Conservation (phyloP, 2,329 filamentous ascomycete genomes). For the Anisogramma anomala region DNA sequence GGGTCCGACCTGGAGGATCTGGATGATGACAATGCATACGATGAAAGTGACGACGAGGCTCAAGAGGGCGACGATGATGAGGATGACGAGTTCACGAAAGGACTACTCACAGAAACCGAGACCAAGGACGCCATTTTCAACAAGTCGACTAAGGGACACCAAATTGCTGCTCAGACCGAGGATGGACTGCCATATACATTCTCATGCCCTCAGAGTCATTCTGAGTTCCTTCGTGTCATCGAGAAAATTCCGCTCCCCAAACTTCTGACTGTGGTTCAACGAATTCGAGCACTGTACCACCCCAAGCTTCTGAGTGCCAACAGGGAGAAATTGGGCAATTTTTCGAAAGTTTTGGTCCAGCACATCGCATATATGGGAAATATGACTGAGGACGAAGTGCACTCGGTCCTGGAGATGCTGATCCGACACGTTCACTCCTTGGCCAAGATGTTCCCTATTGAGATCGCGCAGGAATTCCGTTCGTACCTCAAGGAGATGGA, state of each 20-base stretch:
- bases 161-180: slow-evolving; percentile 31
- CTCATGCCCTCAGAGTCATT: slow-evolving; percentile 66
- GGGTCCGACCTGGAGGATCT: slow-evolving; percentile 55
- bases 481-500: slow-evolving; percentile 52
- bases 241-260: slow-evolving; percentile 50
- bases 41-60: slow-evolving; percentile 34
- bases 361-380: slow-evolving; percentile 42
- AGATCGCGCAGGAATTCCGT: slow-evolving; percentile 68
- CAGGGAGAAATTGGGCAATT: slow-evolving; percentile 65
- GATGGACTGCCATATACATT: slow-evolving; percentile 70
- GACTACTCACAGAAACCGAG: slow-evolving; percentile 50
- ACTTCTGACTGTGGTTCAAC: slow-evolving; percentile 69
- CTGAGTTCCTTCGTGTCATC: slow-evolving; percentile 59
- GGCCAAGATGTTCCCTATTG: slow-evolving; percentile 70
- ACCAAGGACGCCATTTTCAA: slow-evolving; percentile 41
- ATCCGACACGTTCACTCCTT: slow-evolving; percentile 88
- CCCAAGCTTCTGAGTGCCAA: slow-evolving; percentile 76
- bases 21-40: slow-evolving; percentile 41
- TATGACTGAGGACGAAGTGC: slow-evolving; percentile 36
- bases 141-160: slow-evolving; percentile 32
- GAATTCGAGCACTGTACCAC: slow-evolving; percentile 86
- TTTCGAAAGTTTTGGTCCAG: slow-evolving; percentile 55
- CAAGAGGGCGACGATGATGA: slow-evolving; percentile 27
- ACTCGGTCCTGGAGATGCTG: slow-evolving; percentile 63
- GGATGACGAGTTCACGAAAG: slow-evolving; percentile 63